These are phyloP conservation scores for Gastrolobium bilobum DNA, from an alignment of 306 rosid species.

Conservation along the genomic window DNA sequence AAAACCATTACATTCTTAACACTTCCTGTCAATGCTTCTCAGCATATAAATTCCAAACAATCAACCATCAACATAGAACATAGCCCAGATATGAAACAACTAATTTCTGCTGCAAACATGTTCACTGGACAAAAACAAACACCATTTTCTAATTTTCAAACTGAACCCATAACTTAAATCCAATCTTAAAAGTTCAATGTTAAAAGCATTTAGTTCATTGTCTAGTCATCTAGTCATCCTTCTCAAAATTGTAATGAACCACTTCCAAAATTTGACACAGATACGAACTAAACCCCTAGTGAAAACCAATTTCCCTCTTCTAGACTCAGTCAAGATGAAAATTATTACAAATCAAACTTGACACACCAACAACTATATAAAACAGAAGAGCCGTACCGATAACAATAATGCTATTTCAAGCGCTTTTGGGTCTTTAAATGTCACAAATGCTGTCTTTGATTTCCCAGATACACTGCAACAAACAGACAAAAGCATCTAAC, in stretches of 20 bases:
- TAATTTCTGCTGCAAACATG: not conserved
- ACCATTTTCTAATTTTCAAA: not conserved
- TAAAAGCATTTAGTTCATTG: not conserved
- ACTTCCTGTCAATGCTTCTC: not conserved
- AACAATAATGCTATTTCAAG: constrained; percentile 77
- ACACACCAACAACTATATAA: constrained; percentile 28
- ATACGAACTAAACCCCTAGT: not conserved
- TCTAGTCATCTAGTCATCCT: constrained; percentile 30
- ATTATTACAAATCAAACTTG: constrained; percentile 1
- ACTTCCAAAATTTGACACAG: not conserved
- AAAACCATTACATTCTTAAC: not conserved
- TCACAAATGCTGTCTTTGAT: constrained; percentile 75
- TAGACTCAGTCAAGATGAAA: not conserved
- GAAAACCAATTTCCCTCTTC: not conserved
- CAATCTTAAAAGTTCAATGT: not conserved
- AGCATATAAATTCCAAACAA: not conserved
- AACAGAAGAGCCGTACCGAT: constrained; percentile 60
- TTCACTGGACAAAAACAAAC: not conserved
- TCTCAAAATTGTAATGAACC: constrained; percentile 5
- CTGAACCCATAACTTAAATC: not conserved
- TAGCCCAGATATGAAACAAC: not conserved
- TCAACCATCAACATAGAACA: not conserved
- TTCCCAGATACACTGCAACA: constrained; percentile 68
- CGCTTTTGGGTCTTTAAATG: constrained; percentile 80
- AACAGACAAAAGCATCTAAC: constrained; percentile 24